Conservation (phyloP, 306 rosid genomes). For the Acacia crassicarpa region DNA sequence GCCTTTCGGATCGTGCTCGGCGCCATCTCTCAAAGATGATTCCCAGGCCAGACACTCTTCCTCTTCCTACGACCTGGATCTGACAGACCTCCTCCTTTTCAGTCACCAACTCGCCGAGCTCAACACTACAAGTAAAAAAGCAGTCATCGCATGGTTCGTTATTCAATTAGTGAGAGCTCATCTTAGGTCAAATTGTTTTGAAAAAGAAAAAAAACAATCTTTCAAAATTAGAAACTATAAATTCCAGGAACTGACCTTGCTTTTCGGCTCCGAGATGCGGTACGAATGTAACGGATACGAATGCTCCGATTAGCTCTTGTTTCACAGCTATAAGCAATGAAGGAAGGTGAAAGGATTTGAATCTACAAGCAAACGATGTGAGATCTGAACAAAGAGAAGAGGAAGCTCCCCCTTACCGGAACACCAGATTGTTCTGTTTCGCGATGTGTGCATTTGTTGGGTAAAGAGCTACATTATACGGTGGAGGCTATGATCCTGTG, state of each 20-base stretch:
- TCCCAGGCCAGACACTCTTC: not conserved
- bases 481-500: conserved; percentile 22
- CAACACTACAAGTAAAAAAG: not conserved
- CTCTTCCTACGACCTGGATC: conserved; percentile 3
- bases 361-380: not conserved
- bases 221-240: conserved; percentile 25
- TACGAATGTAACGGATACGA: not conserved
- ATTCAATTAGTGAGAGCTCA: not conserved
- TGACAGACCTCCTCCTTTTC: not conserved
- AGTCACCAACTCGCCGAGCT: conserved; percentile 14
- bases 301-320: not conserved
- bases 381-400: not conserved
- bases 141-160: not conserved
- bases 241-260: conserved; percentile 16
- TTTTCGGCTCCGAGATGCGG: not conserved
- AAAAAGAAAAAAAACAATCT: not conserved
- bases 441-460: not conserved
- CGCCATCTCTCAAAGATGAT: conserved; percentile 55
- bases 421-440: not conserved
- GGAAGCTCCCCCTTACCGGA: conserved; percentile 16
- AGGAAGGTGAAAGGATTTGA: not conserved
- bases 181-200: not conserved
- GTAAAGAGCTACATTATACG: not conserved
- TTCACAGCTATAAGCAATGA: not conserved
- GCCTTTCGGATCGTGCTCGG: conserved; percentile 95